Percentiles rank a stretch among this genome's conserved stretches.
Evolutionary conservation across 768 basidiomycete genomes (phyloP).

Genomic region (Mycena vulgaris): DNA sequence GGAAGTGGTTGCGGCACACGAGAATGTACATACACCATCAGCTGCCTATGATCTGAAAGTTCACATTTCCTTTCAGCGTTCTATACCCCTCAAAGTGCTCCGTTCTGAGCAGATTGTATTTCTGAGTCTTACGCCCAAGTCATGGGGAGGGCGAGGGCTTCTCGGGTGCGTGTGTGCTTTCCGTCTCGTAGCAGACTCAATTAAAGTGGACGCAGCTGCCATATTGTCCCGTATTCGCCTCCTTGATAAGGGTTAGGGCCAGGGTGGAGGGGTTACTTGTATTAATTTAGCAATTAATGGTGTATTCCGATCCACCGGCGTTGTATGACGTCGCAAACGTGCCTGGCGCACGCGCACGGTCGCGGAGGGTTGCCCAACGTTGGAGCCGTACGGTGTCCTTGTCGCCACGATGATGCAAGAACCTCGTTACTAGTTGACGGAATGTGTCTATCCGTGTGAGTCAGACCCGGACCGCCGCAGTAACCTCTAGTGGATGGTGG

Average conservation of each 20-base stretch:
- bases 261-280: neutral
- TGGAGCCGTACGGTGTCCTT: neutral
- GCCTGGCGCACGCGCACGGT: neutral
- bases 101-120: slow-evolving; percentile 63
- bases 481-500: neutral
- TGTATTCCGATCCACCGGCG: neutral
- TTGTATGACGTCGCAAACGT: slow-evolving; percentile 2
- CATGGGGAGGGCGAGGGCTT: slow-evolving; percentile 92
- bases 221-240: slow-evolving; percentile 68
- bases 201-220: slow-evolving; percentile 61
- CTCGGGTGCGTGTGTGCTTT: slow-evolving; percentile 73
- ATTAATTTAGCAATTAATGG: slow-evolving; percentile 19
- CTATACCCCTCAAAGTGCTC: slow-evolving; percentile 70
- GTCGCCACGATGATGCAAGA: neutral
- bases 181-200: neutral
- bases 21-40: slow-evolving; percentile 72
- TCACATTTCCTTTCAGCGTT: slow-evolving; percentile 58
- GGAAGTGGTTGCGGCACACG: slow-evolving; percentile 79
- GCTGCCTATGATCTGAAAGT: neutral
- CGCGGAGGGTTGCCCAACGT: neutral
- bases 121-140: slow-evolving; percentile 77
- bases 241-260: slow-evolving; percentile 24
- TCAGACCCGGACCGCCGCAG: slow-evolving; percentile 4
- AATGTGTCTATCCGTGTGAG: neutral
- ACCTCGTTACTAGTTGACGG: neutral